Conservation (phyloP, 2,329 filamentous ascomycete species). For the Botryotinia narcissicola region DNA sequence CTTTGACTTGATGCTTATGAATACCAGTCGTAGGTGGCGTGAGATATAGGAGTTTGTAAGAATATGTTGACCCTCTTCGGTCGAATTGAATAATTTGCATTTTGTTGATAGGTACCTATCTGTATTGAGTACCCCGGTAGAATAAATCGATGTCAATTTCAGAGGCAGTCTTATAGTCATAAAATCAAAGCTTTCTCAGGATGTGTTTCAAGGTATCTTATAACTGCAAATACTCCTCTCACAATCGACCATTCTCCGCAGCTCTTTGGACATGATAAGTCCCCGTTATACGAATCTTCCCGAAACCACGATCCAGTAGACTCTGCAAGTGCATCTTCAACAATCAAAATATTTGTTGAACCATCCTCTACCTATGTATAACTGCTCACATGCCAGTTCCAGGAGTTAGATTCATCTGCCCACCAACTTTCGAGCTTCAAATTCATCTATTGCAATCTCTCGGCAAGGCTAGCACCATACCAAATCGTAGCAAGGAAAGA, state of each 20-base stretch:
- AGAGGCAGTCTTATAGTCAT: not conserved
- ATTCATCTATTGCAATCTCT: constrained; percentile 31
- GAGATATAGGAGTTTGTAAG: constrained; percentile 10
- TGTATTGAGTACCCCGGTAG: not conserved
- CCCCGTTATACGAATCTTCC: not conserved
- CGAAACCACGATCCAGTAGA: not conserved
- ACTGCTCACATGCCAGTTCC: not conserved
- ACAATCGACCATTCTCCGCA: not conserved
- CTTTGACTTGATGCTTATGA: constrained; percentile 13
- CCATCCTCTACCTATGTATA: not conserved
- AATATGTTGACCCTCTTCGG: constrained; percentile 1
- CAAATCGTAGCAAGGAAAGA: constrained; percentile 67
- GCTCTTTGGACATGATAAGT: not conserved
- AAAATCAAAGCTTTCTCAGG: not conserved
- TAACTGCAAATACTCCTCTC: not conserved
- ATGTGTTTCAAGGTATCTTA: not conserved
- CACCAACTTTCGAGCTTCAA: not conserved
- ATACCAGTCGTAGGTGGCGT: constrained; percentile 6
- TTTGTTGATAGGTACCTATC: not conserved
- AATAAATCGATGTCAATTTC: not conserved
- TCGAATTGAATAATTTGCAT: not conserved
- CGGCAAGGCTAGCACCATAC: constrained; percentile 70
- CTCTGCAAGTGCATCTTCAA: not conserved
- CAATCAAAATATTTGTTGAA: not conserved
- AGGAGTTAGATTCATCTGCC: not conserved